Percentiles rank a stretch among this genome's conserved stretches.
phyloP scores from a whole-genome alignment of 805 yeast genomes.

The Kluyveromyces nonfermentans region DNA sequence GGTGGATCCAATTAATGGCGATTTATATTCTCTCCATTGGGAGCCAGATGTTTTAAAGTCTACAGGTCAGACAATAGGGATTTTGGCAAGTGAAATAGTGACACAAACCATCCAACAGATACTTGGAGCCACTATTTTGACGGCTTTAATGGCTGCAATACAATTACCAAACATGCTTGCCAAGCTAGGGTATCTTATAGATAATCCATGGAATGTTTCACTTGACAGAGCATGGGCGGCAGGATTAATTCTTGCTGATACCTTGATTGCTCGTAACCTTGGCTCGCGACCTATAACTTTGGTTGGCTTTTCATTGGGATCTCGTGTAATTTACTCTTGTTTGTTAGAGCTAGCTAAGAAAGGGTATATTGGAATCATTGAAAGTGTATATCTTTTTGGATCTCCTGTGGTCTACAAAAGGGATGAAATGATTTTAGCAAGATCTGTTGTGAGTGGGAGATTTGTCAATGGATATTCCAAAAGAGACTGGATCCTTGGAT shows the following conservation, averaged over 20 bases:
- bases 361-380: constrained; percentile 82
- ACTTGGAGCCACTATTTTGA: constrained; percentile 80
- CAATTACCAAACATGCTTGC: constrained; percentile 89
- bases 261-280: constrained; percentile 73
- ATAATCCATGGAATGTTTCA: constrained; percentile 97
- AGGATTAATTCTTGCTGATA: constrained; percentile 84
- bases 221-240: constrained; percentile 96
- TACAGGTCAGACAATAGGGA: constrained; percentile 92
- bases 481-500: constrained; percentile 94
- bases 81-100: constrained; percentile 87
- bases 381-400: constrained; percentile 82
- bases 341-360: constrained; percentile 73
- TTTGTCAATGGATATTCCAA: constrained; percentile 85
- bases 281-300: constrained; percentile 90
- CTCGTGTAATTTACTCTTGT: constrained; percentile 87
- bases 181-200: constrained; percentile 78
- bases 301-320: constrained; percentile 90
- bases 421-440: constrained; percentile 69
- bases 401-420: constrained; percentile 73
- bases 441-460: constrained; percentile 81
- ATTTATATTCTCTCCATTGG: constrained; percentile 84
- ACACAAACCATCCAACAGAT: constrained; percentile 93
- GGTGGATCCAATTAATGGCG: constrained; percentile 97
- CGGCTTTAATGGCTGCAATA: constrained; percentile 85
- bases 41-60: constrained; percentile 96